These are phyloP conservation scores for Desmodesmus armatus DNA, from an alignment of 139 green algal genomes.

Conservation along the genomic window DNA sequence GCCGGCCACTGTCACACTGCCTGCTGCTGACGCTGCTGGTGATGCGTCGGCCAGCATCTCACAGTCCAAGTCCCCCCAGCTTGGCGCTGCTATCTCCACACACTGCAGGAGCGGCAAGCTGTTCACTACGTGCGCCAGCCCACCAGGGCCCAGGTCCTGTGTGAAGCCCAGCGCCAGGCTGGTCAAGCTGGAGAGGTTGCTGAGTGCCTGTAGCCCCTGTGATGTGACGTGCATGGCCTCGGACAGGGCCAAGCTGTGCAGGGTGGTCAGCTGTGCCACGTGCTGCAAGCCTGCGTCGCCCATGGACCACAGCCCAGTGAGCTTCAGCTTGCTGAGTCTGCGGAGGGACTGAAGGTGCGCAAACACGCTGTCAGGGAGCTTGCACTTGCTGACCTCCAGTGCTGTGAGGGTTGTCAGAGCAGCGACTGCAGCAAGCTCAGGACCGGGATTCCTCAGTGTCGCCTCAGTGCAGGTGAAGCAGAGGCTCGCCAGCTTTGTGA, in stretches of 20 bases:
- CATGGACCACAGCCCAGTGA: slow-evolving; percentile 38
- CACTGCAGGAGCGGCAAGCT: slow-evolving; percentile 11
- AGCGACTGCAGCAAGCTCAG: slow-evolving; percentile 33
- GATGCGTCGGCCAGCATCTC: slow-evolving; percentile 16
- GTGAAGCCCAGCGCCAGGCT: slow-evolving; percentile 29
- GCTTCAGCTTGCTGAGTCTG: slow-evolving; percentile 7
- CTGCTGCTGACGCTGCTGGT: neutral
- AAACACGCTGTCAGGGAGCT: slow-evolving; percentile 33
- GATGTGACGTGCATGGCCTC: slow-evolving; percentile 33
- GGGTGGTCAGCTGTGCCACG: slow-evolving; percentile 9
- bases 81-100: slow-evolving; percentile 18
- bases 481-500: slow-evolving; percentile 9
- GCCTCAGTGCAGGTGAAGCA: slow-evolving; percentile 30
- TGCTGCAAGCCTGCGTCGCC: slow-evolving; percentile 14
- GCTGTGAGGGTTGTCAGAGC: slow-evolving; percentile 14
- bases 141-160: slow-evolving; percentile 27
- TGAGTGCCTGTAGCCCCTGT: neutral
- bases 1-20: too few relatives aligned
- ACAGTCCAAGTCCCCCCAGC: slow-evolving; percentile 24
- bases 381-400: slow-evolving; percentile 35
- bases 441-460: slow-evolving; percentile 4
- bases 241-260: slow-evolving; percentile 20
- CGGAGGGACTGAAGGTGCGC: slow-evolving; percentile 2
- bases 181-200: slow-evolving; percentile 10
- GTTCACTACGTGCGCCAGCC: neutral